Evolutionary conservation across 371 early-diverging fungal genomes (phyloP), one percentile per base, ranked within the genome.

Genomic region (Mucor lusitanicus): DNA sequence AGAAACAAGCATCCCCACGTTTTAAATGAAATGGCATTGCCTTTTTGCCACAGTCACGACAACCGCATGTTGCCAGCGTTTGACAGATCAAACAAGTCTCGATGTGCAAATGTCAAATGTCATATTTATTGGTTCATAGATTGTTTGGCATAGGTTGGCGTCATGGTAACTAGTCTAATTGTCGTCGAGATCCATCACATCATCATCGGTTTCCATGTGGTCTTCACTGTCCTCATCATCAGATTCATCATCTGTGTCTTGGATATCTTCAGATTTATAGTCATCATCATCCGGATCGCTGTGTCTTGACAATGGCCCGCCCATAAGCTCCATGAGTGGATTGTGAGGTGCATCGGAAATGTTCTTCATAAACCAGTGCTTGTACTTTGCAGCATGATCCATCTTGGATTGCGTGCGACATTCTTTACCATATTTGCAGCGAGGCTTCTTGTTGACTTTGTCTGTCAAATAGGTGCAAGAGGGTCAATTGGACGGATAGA

Each of bases 381-480:
- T 76, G 53, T 73, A 80, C 12, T 65, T 66, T 60, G 76, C 71
- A 6, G 79, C 71, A 65, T 87, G 88, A 3, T n/a, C 33, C 9
- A 73, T 23, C 13, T 17, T 61, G 5, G 28, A 0, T 74, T 85
- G 81, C 2, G 60, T 74, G 8, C 40, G 64, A 65, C 88, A 87
- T 53, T 76, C 72, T 11, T 70, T 67, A 2, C 88, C 88, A 59
- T 80, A 78, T 55, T 64, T 67, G 55, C 87, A 87, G 37, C 61
- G 23, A 32, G 66, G 66, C 42, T 53, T 70, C 30, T 61, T 59
- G 21, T 67, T 62, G 25, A 73, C 46, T 39, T 33, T 59, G 19
- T 53, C 58, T 66, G 58, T 40, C 12, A 3, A 9, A 46, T 30
- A 8, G n/a, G 54, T 27, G 25, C 15, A 21, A n/a, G n/a, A n/a